Base-by-base conservation (phyloP, 768 basidiomycete genomes). In the Xanthoconium stramineum region DNA sequence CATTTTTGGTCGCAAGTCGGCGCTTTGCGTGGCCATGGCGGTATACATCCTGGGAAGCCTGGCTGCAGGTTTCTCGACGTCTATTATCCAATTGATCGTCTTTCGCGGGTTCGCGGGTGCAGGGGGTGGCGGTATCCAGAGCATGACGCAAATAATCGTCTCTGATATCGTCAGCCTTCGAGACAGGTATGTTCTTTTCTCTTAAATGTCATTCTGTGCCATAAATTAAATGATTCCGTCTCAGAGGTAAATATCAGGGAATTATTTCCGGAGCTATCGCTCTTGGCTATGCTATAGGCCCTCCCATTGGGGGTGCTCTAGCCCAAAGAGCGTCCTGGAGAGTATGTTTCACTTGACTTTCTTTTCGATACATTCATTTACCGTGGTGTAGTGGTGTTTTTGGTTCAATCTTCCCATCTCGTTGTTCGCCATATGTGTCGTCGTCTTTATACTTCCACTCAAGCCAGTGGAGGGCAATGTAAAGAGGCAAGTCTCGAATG, bases 181-280 rank as follows among this genome's bases (percentile, higher is more conserved):
- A 28, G 84, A 87, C 4, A 76, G 85, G 85, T 81, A 49, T 30
- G 74, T 66, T 47, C 24, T 39, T 29, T 53, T 39, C 11, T 4
- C 28, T 19, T 35, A 29, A 2, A 8, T 12, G 20, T 29, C 3
- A 3, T 49, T 7, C 43, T 30, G 48, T 28, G 20, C 39, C 35
- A 19, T 29, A 19, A 8, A 35, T 37, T 36, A 13, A 36, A 17
- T 2, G 15, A 9, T 17, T 17, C 20, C 56, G 50, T 15, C 47
- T 17, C 58, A 84, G 84, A 59, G 88, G 88, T 28, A 89, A 89
- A 71, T 91, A 89, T 62, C 86, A 88, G 61, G 89, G 89, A 1
- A 85, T 89, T 36, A 84, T 86, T 20, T 82, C 84, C 4, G 82
- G 77, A 6, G 76, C 82, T 13, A 75, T 81, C 15, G 61, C 64